Evolutionary conservation across 495 filamentous ascomycete species (phyloP), one percentile per base, ranked within the genome.

Genomic region (Trichoderma erinaceum): DNA sequence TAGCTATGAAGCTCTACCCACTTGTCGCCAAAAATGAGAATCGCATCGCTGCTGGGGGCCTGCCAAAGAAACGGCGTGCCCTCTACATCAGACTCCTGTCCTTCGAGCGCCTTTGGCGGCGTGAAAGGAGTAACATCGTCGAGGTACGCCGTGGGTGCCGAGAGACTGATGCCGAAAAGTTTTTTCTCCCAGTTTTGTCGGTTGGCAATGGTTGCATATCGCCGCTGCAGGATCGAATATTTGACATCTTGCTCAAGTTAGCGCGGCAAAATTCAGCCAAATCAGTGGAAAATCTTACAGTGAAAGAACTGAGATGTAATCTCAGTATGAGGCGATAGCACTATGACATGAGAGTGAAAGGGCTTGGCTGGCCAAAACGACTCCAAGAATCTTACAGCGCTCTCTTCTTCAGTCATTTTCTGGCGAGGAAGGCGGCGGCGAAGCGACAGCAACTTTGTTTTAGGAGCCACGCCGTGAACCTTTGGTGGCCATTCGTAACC

Each of bases 1-100:
- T 94, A 91, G 18, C 84, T 83, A 73, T 97, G 90, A 18, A 96
- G 82, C 69, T 93, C 90, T 21, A 82, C 78, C 92, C 92, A 97
- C 73, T 89, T 91, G 43, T 92, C 87, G 27, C 92, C 92, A 65
- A 92, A 89, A 75, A 90, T 91, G 18, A 97, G 81, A 13, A 87
- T 85, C 1, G 92, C 92, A 71, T 92, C 89, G 72, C 87, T 89
- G 73, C 87, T 89, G 23, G 92, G 92, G 48, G 89, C 85, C 77
- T 96, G 89, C 89, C 90, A 96, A 4, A 93, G 78, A 70, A 94
- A 93, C 0, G 88, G 83, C 0, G 85, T 82, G 4, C 81, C 71
- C 38, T 72, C 58, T 0, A 66, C 29, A 27, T 73, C 66, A 5
- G 69, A 63, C 32, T 72, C 70, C 68, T 70, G 44, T 27, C 52